Percentiles rank a stretch among this genome's conserved stretches.
Conservation (phyloP, 495 filamentous ascomycete genomes). For the Terfezia claveryi region DNA sequence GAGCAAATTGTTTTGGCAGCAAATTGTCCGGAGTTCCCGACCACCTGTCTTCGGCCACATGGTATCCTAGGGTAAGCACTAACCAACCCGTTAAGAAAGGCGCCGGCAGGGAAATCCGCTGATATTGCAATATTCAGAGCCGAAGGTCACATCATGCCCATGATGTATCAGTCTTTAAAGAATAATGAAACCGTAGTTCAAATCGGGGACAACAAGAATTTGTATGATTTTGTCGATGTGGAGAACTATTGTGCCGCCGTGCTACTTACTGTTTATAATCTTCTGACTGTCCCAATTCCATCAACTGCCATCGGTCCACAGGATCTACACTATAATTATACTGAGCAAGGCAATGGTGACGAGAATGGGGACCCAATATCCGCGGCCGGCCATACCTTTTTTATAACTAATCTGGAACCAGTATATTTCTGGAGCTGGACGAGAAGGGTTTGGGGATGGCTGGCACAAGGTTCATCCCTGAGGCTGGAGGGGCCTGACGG, state of each 20-base stretch:
- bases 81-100: too few relatives aligned
- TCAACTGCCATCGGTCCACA: not conserved
- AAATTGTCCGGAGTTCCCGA: constrained; percentile 59
- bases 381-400: constrained; percentile 85
- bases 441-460: constrained; percentile 44
- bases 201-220: constrained; percentile 69
- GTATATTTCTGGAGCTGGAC: constrained; percentile 93
- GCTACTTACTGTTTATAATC: constrained; percentile 43
- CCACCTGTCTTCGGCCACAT: constrained; percentile 59
- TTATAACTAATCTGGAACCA: constrained; percentile 80
- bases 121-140: not conserved
- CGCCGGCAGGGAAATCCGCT: too few relatives aligned
- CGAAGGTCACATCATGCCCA: constrained; percentile 31
- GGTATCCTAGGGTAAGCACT: constrained; percentile 52
- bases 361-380: constrained; percentile 29
- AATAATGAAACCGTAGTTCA: constrained; percentile 54
- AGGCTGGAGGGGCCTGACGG: not conserved
- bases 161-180: constrained; percentile 41
- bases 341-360: not conserved
- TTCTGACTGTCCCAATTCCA: constrained; percentile 31
- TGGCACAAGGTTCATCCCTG: not conserved
- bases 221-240: constrained; percentile 69
- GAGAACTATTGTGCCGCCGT: constrained; percentile 56
- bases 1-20: constrained; percentile 66
- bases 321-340: not conserved